Conservation (phyloP, 2,329 filamentous ascomycete species). For the Beauveria brongniartii region DNA sequence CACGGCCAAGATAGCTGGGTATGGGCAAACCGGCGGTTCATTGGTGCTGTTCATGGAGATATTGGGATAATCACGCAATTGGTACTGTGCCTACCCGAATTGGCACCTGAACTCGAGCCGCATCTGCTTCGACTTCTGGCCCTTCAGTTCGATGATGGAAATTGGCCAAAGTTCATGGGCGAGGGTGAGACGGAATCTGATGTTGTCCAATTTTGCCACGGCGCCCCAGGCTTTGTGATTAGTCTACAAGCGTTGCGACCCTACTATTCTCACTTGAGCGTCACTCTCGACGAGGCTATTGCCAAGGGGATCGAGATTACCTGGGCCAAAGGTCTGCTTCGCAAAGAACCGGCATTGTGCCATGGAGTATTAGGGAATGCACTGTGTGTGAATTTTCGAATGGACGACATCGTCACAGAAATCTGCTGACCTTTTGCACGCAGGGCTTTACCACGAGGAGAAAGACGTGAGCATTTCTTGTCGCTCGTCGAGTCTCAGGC, state of each 20-base stretch:
- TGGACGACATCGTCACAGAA: not conserved
- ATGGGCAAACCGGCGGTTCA: constrained; percentile 54
- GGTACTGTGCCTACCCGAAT: constrained; percentile 46
- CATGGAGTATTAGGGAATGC: constrained; percentile 60
- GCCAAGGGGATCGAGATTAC: constrained; percentile 42
- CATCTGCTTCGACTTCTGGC: constrained; percentile 48
- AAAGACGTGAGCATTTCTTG: constrained; percentile 42
- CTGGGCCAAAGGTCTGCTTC: constrained; percentile 50
- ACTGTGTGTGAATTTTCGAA: constrained; percentile 37
- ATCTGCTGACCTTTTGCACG: not conserved
- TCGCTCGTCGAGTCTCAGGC: constrained; percentile 48
- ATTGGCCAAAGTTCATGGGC: constrained; percentile 47
- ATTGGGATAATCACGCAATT: constrained; percentile 66
- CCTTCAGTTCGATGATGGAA: constrained; percentile 52
- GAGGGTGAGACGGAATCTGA: constrained; percentile 32
- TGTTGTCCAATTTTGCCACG: constrained; percentile 60
- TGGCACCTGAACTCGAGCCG: constrained; percentile 44
- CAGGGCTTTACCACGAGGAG: constrained; percentile 22
- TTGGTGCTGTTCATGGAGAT: constrained; percentile 60
- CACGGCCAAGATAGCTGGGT: constrained; percentile 44
- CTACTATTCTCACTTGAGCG: constrained; percentile 46
- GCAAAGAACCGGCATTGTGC: constrained; percentile 57
- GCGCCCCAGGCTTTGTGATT: constrained; percentile 53
- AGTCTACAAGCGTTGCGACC: constrained; percentile 48
- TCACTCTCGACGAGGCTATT: constrained; percentile 45